Evolutionary conservation across 345 rosid species (phyloP), one percentile per base, ranked within the genome.

Genomic region (Firmiana major): DNA sequence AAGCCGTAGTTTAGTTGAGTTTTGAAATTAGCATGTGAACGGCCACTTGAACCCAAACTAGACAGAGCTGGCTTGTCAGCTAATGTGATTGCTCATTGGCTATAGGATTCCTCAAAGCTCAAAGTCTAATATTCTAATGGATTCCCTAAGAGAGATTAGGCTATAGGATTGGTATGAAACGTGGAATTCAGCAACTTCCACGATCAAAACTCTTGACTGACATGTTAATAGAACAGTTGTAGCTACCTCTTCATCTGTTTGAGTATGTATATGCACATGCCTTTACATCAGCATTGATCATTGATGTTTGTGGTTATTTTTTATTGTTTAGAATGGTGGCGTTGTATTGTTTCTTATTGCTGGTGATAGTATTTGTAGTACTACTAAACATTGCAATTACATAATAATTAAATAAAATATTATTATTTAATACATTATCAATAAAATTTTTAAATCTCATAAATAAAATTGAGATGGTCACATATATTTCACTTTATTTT

Each of bases 31-130:
- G 34, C 34, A 31, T 31, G 34, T 31, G 34, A 2, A 31, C 34
- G 34, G 34, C 34, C 34, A n/a, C 3, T 31, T 31, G 3, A 31
- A 66, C 21, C 66, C 62, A 24, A 43, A 21, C 58, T 6, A 71
- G 70, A 60, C 43, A 31, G 46, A 74, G 74, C 81, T 73, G 78
- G 78, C 68, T 66, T 79, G 78, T 79, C 81, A 74, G 74, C 67
- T 26, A 43, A 53, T n/a, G 13, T 62, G 45, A 73, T 28, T 71
- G 19, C 75, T 34, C 40, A 28, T 51, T 65, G 66, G 66, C 66
- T 60, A 26, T 12, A 3, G 43, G 66, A 63, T 63, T 63, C 66
- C 43, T 34, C 5, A 15, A 62, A 31, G 11, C 43, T 34, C 68
- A 36, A 34, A 1, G 11, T 36, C 9, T 36, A 34, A 16, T 34